Evolutionary conservation across 2,329 filamentous ascomycete genomes (phyloP).

Genomic region (Hymenoscyphus infarciens): DNA sequence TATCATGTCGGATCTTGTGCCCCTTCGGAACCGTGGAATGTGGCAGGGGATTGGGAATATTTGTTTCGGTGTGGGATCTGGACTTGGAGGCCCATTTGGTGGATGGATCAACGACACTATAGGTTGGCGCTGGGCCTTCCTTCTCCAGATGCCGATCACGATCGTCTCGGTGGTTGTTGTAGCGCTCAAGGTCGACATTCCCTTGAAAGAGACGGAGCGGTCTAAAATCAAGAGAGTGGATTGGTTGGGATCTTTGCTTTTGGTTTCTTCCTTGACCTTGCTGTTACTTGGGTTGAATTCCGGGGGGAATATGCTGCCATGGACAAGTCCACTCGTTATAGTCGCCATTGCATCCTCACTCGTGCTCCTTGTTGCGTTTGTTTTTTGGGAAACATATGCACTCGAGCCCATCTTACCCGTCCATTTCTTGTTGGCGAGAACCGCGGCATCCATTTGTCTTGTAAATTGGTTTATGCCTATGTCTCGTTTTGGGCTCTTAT

Average conservation of each 20-base stretch:
- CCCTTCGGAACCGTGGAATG: constrained; percentile 62
- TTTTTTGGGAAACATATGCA: neutral
- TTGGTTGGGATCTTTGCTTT: constrained; percentile 1
- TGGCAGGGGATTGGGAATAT: constrained; percentile 72
- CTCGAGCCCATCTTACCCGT: constrained; percentile 53
- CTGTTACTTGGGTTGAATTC: constrained; percentile 2
- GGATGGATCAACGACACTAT: constrained; percentile 67
- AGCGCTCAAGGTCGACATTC: neutral
- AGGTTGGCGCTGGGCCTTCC: constrained; percentile 72
- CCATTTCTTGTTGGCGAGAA: constrained; percentile 58
- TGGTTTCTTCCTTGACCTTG: constrained; percentile 4
- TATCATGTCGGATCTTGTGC: constrained; percentile 65
- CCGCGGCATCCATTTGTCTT: constrained; percentile 62
- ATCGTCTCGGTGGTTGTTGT: constrained; percentile 29
- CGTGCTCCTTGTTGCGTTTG: constrained; percentile 40
- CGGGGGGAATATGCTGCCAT: neutral
- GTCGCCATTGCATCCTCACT: constrained; percentile 14
- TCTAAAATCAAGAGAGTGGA: constrained; percentile 1
- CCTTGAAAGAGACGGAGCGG: neutral
- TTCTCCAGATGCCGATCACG: constrained; percentile 65
- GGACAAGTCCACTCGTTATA: constrained; percentile 46
- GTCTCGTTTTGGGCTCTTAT: constrained; percentile 53
- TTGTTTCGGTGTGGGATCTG: constrained; percentile 58
- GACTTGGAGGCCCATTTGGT: constrained; percentile 63
- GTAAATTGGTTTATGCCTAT: constrained; percentile 69